phyloP scores from a whole-genome alignment of 2,329 filamentous ascomycete species.

The Penicillium sp. region DNA sequence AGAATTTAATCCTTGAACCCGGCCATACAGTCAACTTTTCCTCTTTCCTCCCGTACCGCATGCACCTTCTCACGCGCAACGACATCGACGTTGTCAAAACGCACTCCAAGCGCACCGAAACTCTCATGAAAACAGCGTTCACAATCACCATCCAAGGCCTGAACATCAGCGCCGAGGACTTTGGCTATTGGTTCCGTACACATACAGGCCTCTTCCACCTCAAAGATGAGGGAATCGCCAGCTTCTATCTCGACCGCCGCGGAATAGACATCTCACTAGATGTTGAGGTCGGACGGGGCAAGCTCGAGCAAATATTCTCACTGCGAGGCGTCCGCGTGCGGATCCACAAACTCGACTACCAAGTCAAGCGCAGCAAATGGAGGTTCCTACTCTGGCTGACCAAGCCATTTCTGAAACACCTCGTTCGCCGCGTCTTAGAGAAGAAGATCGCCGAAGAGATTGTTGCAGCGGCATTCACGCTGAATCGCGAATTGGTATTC shows the following conservation, averaged over 20 bases:
- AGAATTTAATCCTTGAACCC: constrained; percentile 88
- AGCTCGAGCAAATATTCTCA: constrained; percentile 77
- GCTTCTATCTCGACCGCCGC: constrained; percentile 80
- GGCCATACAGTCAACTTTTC: constrained; percentile 80
- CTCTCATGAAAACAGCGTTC: constrained; percentile 69
- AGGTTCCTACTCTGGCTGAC: constrained; percentile 77
- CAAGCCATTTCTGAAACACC: constrained; percentile 78
- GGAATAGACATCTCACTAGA: constrained; percentile 86
- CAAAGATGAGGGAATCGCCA: constrained; percentile 80
- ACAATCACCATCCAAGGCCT: constrained; percentile 80
- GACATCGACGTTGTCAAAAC: constrained; percentile 83
- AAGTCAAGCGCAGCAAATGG: constrained; percentile 69
- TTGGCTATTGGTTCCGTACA: constrained; percentile 85
- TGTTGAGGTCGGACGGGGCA: constrained; percentile 76
- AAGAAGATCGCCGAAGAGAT: constrained; percentile 73
- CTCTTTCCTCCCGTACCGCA: constrained; percentile 83
- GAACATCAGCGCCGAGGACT: constrained; percentile 78
- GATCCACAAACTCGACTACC: constrained; percentile 86
- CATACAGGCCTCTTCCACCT: constrained; percentile 75
- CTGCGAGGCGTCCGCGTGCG: constrained; percentile 74
- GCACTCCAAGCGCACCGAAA: constrained; percentile 65
- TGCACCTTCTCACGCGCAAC: constrained; percentile 81
- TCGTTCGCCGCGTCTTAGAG: constrained; percentile 78
- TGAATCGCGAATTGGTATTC: constrained; percentile 84
- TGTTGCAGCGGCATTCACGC: constrained; percentile 66